Conservation (phyloP, 2,329 filamentous ascomycete genomes). For the Alternaria arborescens region DNA sequence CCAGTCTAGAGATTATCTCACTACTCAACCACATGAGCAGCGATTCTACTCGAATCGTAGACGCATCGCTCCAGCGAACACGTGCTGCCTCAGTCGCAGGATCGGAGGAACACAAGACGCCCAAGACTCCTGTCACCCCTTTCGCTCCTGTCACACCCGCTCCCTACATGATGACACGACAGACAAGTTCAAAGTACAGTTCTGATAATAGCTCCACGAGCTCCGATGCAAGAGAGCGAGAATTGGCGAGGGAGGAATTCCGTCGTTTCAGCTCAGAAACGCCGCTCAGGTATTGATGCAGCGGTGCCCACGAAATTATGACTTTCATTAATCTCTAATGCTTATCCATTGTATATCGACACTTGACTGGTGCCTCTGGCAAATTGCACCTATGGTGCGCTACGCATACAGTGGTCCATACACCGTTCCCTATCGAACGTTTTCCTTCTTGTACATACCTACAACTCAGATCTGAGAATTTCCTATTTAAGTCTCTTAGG, state of each 20-base stretch:
- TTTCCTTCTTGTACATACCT: conserved; percentile 1
- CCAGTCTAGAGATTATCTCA: conserved; percentile 32
- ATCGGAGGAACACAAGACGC: neutral
- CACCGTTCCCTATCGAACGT: neutral
- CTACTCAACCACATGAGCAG: conserved; percentile 20
- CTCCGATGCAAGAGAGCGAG: conserved; percentile 20
- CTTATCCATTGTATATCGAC: neutral
- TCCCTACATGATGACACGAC: neutral
- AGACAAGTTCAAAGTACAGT: conserved; percentile 12
- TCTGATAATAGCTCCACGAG: conserved; percentile 18
- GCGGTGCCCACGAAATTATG: neutral
- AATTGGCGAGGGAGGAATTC: conserved; percentile 29
- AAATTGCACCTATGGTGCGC: neutral
- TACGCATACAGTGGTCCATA: neutral
- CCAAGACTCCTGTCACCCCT: neutral
- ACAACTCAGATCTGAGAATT: conserved; percentile 1
- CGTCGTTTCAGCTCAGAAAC: conserved; percentile 32
- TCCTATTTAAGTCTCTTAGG: neutral
- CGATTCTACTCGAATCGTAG: conserved; percentile 19
- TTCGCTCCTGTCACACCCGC: neutral
- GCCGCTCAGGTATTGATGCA: conserved; percentile 1
- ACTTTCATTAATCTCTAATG: neutral
- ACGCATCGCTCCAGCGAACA: conserved; percentile 22
- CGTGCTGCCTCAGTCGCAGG: neutral
- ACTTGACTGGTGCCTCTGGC: neutral